phyloP scores from a whole-genome alignment of 177 flowering plant species.

The Telopea speciosissima region DNA sequence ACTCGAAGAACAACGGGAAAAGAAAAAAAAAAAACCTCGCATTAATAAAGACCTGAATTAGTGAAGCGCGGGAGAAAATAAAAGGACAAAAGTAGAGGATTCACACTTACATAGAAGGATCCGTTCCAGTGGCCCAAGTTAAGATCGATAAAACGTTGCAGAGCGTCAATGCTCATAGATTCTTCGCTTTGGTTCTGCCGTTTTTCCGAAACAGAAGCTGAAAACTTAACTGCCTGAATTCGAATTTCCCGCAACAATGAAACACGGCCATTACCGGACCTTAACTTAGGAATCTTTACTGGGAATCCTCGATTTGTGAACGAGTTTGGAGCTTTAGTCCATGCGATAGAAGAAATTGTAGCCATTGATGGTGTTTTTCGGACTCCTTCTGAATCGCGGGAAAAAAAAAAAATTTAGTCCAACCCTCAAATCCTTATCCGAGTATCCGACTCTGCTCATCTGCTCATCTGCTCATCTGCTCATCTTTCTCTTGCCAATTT shows the following conservation, averaged over 20 bases:
- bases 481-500: no score
- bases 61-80: background rate
- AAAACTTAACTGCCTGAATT: constrained; percentile 16
- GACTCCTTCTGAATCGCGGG: no score
- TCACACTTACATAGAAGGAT: constrained; percentile 43
- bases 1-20: background rate
- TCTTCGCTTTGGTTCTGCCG: constrained; percentile 20
- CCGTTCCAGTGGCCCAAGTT: constrained; percentile 80
- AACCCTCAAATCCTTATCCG: no score
- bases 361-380: constrained; percentile 12
- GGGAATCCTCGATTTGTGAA: constrained; percentile 7
- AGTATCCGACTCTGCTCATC: no score
- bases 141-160: constrained; percentile 52
- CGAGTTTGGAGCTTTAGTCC: constrained; percentile 14
- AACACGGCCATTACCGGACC: constrained; percentile 5
- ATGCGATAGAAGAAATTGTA: constrained; percentile 16
- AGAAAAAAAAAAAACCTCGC: no score
- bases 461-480: no score
- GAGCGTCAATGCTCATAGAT: constrained; percentile 44
- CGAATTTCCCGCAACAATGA: constrained; percentile 12
- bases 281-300: constrained; percentile 5
- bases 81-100: background rate
- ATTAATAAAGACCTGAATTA: background rate
- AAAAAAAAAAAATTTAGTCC: no score
- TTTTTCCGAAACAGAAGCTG: constrained; percentile 17